phyloP scores from a whole-genome alignment of 768 basidiomycete species.

The Termitomyces eurrhizus region DNA sequence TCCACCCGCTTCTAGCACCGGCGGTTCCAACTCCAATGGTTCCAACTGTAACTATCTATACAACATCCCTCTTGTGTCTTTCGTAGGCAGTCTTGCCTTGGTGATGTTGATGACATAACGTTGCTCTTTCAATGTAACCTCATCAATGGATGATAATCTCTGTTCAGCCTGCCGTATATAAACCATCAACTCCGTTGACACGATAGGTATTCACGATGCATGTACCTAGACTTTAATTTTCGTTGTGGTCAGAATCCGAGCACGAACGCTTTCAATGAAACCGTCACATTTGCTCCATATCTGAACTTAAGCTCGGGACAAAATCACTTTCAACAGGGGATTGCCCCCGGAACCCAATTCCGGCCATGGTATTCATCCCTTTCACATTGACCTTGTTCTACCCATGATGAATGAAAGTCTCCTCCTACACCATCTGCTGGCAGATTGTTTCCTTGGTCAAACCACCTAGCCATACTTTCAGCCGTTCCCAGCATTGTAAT shows the following conservation, averaged over 20 bases:
- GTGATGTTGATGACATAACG: neutral
- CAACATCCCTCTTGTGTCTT: constrained; percentile 1
- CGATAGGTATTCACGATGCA: neutral
- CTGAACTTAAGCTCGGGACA: too few relatives aligned
- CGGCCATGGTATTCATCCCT: constrained; percentile 13
- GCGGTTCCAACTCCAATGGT: neutral
- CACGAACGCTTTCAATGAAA: neutral
- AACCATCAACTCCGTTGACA: neutral
- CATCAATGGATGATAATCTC: neutral
- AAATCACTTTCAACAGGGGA: constrained; percentile 10
- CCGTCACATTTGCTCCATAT: too few relatives aligned
- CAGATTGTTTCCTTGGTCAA: constrained; percentile 11
- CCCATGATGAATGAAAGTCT: constrained; percentile 9
- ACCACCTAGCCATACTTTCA: constrained; percentile 13
- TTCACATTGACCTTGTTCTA: constrained; percentile 11
- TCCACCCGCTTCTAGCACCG: constrained; percentile 18
- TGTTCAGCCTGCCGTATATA: neutral
- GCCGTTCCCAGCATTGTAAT: constrained; percentile 5
- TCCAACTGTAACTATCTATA: neutral
- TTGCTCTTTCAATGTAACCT: neutral
- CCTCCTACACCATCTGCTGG: constrained; percentile 9
- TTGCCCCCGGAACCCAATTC: constrained; percentile 9
- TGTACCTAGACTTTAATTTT: neutral
- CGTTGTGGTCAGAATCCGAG: too few relatives aligned
- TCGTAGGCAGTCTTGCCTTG: constrained; percentile 1